phyloP scores from a whole-genome alignment of 176 grass and related monocot species.

The Hordeum vulgare region DNA sequence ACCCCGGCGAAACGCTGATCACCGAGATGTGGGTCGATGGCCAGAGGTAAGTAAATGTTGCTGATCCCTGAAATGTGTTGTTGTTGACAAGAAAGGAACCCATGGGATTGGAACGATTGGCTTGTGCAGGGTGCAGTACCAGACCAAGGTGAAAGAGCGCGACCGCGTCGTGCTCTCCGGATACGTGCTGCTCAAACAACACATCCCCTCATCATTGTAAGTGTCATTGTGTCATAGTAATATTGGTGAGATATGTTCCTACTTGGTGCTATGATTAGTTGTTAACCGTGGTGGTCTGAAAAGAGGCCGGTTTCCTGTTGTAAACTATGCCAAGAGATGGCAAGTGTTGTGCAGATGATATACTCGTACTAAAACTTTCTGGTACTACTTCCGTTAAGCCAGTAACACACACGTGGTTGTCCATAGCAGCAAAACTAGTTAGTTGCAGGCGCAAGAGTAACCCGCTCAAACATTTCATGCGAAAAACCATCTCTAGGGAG shows the following conservation, averaged over 20 bases:
- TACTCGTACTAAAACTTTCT: background rate
- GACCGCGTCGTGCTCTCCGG: slow-evolving; percentile 75
- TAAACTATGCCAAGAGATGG: too few relatives aligned
- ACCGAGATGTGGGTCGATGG: slow-evolving; percentile 88
- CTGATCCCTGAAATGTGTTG: background rate
- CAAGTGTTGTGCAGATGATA: background rate
- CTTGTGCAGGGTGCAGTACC: slow-evolving; percentile 61
- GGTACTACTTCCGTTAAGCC: too few relatives aligned
- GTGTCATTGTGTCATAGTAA: background rate
- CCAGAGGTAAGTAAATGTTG: slow-evolving; percentile 50
- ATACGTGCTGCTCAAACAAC: slow-evolving; percentile 64
- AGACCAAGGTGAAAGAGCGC: slow-evolving; percentile 70
- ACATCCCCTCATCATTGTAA: slow-evolving; percentile 75
- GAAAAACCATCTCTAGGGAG: too few relatives aligned
- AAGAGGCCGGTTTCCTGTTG: too few relatives aligned
- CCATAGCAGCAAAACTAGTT: too few relatives aligned
- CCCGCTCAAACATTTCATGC: too few relatives aligned
- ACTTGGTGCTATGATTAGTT: too few relatives aligned
- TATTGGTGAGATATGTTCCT: too few relatives aligned
- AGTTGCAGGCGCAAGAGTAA: background rate
- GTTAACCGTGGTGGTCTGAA: too few relatives aligned
- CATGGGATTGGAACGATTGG: slow-evolving; percentile 3
- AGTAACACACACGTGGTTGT: background rate
- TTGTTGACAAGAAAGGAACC: too few relatives aligned
- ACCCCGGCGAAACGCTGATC: slow-evolving; percentile 61